Conservation (phyloP, 2,329 filamentous ascomycete genomes). For the Calonectria henricotiae region DNA sequence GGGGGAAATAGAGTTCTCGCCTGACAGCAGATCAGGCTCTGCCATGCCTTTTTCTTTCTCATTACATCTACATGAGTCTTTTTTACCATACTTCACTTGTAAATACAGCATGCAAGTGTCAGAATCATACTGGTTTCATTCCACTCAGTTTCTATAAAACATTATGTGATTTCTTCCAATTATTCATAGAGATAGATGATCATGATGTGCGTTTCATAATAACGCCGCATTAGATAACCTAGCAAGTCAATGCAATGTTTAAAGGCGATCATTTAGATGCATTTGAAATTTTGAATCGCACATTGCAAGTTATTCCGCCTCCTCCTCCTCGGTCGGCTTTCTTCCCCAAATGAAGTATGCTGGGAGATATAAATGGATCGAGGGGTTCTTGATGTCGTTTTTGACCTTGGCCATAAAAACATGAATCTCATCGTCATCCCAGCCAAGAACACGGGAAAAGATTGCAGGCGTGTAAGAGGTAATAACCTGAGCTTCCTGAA, state of each 20-base stretch:
- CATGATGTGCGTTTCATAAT: too few relatives aligned
- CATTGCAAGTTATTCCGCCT: neutral
- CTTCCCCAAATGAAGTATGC: conserved; percentile 45
- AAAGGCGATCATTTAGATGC: neutral
- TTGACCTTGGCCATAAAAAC: conserved; percentile 46
- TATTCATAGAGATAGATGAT: neutral
- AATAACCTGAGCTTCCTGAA: conserved; percentile 43
- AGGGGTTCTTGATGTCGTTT: conserved; percentile 41
- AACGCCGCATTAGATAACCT: too few relatives aligned
- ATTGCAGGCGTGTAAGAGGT: conserved; percentile 40
- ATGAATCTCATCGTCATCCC: conserved; percentile 43
- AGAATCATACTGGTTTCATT: too few relatives aligned
- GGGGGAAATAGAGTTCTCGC: too few relatives aligned
- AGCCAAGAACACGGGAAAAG: conserved; percentile 44
- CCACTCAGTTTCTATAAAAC: too few relatives aligned
- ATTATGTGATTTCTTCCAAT: neutral
- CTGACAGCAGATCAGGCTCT: too few relatives aligned
- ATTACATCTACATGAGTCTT: too few relatives aligned
- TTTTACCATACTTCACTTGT: neutral
- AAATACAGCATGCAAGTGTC: neutral
- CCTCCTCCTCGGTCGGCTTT: conserved; percentile 26
- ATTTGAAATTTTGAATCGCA: neutral
- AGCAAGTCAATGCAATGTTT: neutral
- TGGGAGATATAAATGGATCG: conserved; percentile 43
- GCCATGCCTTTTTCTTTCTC: too few relatives aligned